These are phyloP conservation scores for Eucalyptus erythrocorys DNA, from an alignment of 345 rosid genomes.

Conservation along the genomic window DNA sequence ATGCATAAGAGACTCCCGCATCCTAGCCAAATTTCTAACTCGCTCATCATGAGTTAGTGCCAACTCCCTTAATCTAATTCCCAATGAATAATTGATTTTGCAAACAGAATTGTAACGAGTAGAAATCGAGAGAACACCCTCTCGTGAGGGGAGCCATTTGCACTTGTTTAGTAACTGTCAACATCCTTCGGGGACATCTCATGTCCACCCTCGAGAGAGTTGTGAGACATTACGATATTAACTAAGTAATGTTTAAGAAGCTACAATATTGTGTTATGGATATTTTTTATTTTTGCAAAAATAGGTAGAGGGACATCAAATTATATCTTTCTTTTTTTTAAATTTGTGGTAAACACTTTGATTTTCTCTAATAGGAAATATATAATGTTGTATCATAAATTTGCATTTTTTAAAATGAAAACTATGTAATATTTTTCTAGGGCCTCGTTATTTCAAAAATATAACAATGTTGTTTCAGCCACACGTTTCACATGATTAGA, in stretches of 20 bases:
- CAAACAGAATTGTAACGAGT: background rate
- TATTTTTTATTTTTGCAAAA: background rate
- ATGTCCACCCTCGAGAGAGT: background rate
- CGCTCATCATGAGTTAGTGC: background rate
- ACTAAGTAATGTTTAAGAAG: background rate
- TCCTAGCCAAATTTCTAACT: background rate
- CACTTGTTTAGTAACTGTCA: background rate
- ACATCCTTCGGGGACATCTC: background rate
- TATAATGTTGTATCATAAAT: background rate
- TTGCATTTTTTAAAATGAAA: background rate
- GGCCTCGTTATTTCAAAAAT: background rate
- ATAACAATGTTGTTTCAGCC: background rate
- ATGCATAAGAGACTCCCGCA: rapidly evolving
- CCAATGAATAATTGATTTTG: background rate
- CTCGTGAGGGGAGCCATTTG: background rate
- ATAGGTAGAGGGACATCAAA: background rate
- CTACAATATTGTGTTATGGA: background rate
- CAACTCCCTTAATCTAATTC: background rate
- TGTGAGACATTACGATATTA: background rate
- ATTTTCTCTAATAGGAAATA: background rate
- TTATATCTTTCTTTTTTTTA: background rate
- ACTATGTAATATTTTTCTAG: background rate
- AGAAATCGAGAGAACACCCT: rapidly evolving
- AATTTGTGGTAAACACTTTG: background rate
- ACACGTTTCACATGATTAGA: background rate